These are phyloP conservation scores for Pichia paraexigua DNA, from an alignment of 805 yeast genomes.

Conservation along the genomic window DNA sequence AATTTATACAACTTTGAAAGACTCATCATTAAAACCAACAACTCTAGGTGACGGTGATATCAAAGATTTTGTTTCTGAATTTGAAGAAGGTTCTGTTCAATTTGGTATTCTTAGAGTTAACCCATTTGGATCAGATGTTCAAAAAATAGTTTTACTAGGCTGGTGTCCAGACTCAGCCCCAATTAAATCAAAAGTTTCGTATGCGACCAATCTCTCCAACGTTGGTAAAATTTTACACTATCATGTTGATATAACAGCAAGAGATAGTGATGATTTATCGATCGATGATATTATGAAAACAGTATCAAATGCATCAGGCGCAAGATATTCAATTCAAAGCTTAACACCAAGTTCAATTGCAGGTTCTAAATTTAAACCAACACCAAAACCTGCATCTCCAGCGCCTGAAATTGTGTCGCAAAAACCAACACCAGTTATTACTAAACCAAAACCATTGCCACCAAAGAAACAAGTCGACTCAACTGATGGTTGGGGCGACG, in stretches of 20 bases:
- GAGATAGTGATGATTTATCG: conserved; percentile 85
- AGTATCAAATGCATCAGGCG: conserved; percentile 90
- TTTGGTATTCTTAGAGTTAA: conserved; percentile 83
- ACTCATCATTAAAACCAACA: conserved; percentile 39
- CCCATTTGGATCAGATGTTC: conserved; percentile 87
- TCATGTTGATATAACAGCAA: conserved; percentile 95
- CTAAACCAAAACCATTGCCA: conserved; percentile 15
- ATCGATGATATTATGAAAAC: conserved; percentile 66
- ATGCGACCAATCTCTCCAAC: conserved; percentile 70
- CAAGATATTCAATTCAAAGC: conserved; percentile 71
- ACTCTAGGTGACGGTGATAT: conserved; percentile 58
- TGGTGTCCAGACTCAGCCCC: conserved; percentile 99
- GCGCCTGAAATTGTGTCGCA: conserved; percentile 12
- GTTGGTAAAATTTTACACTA: conserved; percentile 72
- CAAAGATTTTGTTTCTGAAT: conserved; percentile 69
- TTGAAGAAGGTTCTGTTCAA: conserved; percentile 82
- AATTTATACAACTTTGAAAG: conserved; percentile 66
- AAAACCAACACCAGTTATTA: conserved; percentile 16
- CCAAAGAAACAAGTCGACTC: conserved; percentile 6
- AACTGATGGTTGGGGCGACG: conserved; percentile 67
- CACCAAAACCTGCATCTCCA: conserved; percentile 21
- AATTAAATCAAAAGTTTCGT: conserved; percentile 61
- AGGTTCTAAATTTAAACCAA: conserved; percentile 25
- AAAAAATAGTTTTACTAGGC: conserved; percentile 77
- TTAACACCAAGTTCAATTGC: conserved; percentile 17